Evolutionary conservation across 768 basidiomycete genomes (phyloP).

Genomic region (Daedaleopsis nitida): DNA sequence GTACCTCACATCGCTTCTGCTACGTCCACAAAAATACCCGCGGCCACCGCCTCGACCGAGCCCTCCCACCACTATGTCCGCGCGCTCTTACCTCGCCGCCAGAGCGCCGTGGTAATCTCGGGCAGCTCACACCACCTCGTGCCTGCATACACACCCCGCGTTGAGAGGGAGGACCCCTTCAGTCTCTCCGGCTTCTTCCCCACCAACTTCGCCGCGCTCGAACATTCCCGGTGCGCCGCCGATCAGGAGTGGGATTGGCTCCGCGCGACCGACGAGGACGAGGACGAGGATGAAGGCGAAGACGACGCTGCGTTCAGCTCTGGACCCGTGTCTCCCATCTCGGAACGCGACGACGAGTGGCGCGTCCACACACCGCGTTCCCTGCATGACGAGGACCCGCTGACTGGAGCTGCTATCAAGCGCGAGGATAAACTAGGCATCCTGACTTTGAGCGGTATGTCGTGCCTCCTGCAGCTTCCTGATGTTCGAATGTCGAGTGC

Average conservation of each 20-base stretch:
- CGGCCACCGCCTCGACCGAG: constrained; percentile 5
- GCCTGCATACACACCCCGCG: constrained; percentile 22
- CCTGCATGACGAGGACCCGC: constrained; percentile 35
- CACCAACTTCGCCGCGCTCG: constrained; percentile 25
- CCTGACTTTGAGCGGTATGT: constrained; percentile 44
- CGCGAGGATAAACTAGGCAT: constrained; percentile 54
- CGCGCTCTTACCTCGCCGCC: constrained; percentile 21
- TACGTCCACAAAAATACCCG: constrained; percentile 4
- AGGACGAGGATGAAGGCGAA: constrained; percentile 20
- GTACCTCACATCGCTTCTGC: constrained; percentile 24
- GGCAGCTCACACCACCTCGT: constrained; percentile 8
- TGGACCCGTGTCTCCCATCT: constrained; percentile 22
- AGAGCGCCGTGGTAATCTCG: constrained; percentile 22
- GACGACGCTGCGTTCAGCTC: constrained; percentile 23
- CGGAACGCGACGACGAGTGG: constrained; percentile 24
- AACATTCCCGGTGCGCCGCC: constrained; percentile 6
- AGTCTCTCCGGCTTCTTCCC: constrained; percentile 53
- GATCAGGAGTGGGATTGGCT: constrained; percentile 45
- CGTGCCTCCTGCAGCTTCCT: not conserved
- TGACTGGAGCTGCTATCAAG: constrained; percentile 39
- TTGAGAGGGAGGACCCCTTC: constrained; percentile 47
- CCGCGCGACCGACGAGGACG: constrained; percentile 27
- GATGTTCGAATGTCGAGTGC: not conserved
- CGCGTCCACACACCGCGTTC: constrained; percentile 27
- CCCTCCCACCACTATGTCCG: constrained; percentile 22